Evolutionary conservation across 2,329 filamentous ascomycete species (phyloP).

Genomic region (Endoconidiophora polonica): DNA sequence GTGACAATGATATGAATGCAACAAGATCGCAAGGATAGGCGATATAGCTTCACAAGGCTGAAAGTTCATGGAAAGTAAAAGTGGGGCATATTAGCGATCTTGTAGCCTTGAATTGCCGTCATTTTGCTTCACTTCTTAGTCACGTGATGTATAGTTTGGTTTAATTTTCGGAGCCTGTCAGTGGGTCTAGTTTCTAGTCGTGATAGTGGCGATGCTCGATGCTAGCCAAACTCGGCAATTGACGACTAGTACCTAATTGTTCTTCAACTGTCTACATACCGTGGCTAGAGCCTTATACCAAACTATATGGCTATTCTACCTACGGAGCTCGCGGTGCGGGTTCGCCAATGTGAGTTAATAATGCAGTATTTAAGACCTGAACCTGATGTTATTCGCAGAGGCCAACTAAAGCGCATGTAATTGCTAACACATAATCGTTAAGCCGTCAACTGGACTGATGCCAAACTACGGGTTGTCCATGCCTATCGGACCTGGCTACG

Average conservation of each 20-base stretch:
- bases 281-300: too few species aligned
- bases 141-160: too few species aligned
- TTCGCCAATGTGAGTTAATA: conserved; percentile 51
- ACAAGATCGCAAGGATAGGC: background rate
- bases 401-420: background rate
- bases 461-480: conserved; percentile 68
- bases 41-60: conserved; percentile 9
- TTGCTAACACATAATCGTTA: conserved; percentile 22
- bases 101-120: conserved; percentile 1
- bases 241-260: too few species aligned
- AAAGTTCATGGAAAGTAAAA: conserved; percentile 7
- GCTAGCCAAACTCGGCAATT: too few species aligned
- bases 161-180: too few species aligned
- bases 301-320: conserved; percentile 67
- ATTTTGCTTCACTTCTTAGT: too few species aligned
- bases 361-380: background rate
- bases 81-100: background rate
- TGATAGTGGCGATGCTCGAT: too few species aligned
- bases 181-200: too few species aligned
- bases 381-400: background rate
- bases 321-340: conserved; percentile 73
- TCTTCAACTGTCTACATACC: too few species aligned
- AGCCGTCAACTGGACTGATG: conserved; percentile 84
- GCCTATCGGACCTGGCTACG: conserved; percentile 93
- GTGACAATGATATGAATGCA: background rate